These are phyloP conservation scores for Cladosporium sphaerospermum DNA, from an alignment of 2,329 filamentous ascomycete genomes.

Conservation along the genomic window DNA sequence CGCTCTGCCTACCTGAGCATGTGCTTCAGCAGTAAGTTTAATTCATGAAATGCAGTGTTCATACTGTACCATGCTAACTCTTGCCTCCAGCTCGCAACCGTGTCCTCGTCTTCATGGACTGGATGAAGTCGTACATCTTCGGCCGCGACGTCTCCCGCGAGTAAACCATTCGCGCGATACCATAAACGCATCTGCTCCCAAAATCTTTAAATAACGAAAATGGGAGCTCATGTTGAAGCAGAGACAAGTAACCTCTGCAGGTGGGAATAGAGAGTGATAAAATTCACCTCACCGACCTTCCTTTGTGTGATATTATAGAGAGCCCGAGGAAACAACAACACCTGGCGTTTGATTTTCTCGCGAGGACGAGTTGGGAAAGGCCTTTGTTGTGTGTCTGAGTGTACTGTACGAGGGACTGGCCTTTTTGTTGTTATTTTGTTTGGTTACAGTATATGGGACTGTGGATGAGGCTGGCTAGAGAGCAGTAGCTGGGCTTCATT, in stretches of 20 bases:
- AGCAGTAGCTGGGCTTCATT: too few species aligned
- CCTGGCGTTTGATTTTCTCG: background rate
- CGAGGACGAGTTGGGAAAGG: too few species aligned
- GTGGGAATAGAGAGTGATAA: background rate
- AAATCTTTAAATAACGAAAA: background rate
- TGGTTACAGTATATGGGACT: too few species aligned
- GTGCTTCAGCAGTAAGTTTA: constrained; percentile 96
- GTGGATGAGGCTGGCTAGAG: too few species aligned
- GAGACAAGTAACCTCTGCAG: too few species aligned
- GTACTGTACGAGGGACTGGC: too few species aligned
- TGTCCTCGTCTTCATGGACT: constrained; percentile 86
- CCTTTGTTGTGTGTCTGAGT: too few species aligned
- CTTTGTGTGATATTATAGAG: background rate
- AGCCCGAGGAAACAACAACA: background rate
- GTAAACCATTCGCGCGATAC: constrained; percentile 34
- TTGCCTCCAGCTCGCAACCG: constrained; percentile 70
- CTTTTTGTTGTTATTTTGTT: too few species aligned
- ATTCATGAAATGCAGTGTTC: background rate
- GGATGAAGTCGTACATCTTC: constrained; percentile 95
- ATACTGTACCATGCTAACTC: constrained; percentile 16
- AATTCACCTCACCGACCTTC: background rate
- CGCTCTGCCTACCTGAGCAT: constrained; percentile 96
- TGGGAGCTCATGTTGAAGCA: background rate
- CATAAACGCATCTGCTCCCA: too few species aligned
- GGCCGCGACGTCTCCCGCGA: constrained; percentile 89